phyloP scores from a whole-genome alignment of 169 alveolate species.

The Eimeria maxima region DNA sequence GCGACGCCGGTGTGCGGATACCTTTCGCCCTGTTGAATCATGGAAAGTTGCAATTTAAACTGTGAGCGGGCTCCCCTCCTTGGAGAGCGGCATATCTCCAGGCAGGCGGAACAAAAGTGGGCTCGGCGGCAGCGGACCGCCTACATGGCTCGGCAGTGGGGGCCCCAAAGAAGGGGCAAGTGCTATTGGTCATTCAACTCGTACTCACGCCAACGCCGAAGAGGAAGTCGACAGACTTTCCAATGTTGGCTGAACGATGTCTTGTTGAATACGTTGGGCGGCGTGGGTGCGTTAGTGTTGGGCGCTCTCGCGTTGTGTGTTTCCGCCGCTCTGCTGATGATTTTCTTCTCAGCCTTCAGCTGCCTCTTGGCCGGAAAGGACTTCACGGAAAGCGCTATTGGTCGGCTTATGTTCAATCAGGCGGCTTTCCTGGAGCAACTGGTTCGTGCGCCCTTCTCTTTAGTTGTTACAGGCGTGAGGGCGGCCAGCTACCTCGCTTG shows the following conservation, averaged over 20 bases:
- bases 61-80: too few species aligned
- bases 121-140: too few species aligned
- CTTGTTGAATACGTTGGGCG: not conserved
- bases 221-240: not conserved
- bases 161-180: too few species aligned
- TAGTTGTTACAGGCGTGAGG: not conserved
- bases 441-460: not conserved
- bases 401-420: conserved; percentile 13
- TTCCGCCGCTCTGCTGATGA: conserved; percentile 15
- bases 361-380: not conserved
- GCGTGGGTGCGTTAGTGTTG: not conserved
- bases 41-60: not conserved
- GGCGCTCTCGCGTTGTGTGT: not conserved
- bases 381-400: conserved; percentile 39
- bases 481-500: not conserved
- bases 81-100: too few species aligned
- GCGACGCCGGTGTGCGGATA: conserved; percentile 1
- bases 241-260: not conserved
- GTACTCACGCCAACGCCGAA: too few species aligned
- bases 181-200: too few species aligned
- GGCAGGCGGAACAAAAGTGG: too few species aligned
- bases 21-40: not conserved
- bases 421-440: not conserved
- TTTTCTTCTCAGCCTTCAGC: conserved; percentile 16
- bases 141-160: too few species aligned